phyloP scores from a whole-genome alignment of 352 stramenopile genomes.

The Phytophthora cryptogea region DNA sequence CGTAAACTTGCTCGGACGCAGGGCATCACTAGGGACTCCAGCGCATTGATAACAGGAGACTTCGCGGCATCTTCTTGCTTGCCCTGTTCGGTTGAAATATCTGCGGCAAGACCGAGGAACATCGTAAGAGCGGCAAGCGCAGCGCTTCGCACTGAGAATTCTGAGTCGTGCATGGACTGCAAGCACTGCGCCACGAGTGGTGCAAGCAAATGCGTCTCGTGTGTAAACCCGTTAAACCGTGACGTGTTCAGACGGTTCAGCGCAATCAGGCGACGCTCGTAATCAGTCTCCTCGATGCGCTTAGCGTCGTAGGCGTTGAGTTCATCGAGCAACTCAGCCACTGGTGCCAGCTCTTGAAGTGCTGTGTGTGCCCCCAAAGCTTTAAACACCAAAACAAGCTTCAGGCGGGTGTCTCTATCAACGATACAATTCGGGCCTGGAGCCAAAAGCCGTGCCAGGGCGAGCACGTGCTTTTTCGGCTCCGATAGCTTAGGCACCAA shows the following conservation, averaged over 20 bases:
- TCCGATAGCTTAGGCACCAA: constrained; percentile 79
- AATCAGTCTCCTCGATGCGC: constrained; percentile 85
- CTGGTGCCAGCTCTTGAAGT: constrained; percentile 38
- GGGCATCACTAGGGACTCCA: constrained; percentile 90
- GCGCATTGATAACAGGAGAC: constrained; percentile 65
- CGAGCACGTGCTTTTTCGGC: constrained; percentile 73
- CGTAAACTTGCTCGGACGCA: constrained; percentile 85
- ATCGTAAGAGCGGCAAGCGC: constrained; percentile 64
- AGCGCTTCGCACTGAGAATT: constrained; percentile 84
- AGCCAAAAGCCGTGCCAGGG: constrained; percentile 77
- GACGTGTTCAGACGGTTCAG: constrained; percentile 71
- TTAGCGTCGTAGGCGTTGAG: constrained; percentile 84
- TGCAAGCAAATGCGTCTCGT: constrained; percentile 73
- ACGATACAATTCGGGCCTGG: constrained; percentile 76
- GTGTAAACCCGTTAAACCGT: constrained; percentile 62
- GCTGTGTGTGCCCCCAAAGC: constrained; percentile 55
- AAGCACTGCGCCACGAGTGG: constrained; percentile 79
- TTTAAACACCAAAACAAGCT: constrained; percentile 73
- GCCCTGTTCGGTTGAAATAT: constrained; percentile 29
- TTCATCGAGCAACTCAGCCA: constrained; percentile 51
- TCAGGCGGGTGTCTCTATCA: constrained; percentile 58
- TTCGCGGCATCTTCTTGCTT: constrained; percentile 29
- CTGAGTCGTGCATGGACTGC: constrained; percentile 80
- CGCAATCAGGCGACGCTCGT: constrained; percentile 75
- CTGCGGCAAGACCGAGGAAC: constrained; percentile 53